These are phyloP conservation scores for Verruconis gallopava DNA, from an alignment of 2,329 filamentous ascomycete species.

Conservation along the genomic window DNA sequence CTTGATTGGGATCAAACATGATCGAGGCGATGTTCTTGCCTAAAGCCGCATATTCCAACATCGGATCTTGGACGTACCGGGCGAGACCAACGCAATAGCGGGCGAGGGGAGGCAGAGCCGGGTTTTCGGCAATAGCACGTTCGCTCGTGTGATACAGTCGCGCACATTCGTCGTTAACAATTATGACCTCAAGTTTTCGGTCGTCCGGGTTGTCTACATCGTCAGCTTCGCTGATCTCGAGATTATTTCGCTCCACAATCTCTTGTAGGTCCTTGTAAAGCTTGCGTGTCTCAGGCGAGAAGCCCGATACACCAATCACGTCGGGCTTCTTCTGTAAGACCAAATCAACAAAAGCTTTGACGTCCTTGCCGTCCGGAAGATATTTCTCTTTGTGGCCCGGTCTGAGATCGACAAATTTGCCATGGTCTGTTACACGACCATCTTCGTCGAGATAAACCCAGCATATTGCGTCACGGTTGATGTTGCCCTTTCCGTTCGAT, in stretches of 20 bases:
- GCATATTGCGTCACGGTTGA: slow-evolving; percentile 62
- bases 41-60: slow-evolving; percentile 91
- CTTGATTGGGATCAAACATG: slow-evolving; percentile 79
- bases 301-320: slow-evolving; percentile 80
- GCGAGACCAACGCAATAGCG: slow-evolving; percentile 84
- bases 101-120: slow-evolving; percentile 62
- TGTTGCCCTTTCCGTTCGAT: slow-evolving; percentile 71
- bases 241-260: slow-evolving; percentile 61
- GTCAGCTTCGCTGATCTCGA: slow-evolving; percentile 59
- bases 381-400: slow-evolving; percentile 52
- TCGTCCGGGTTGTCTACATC: slow-evolving; percentile 56
- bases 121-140: slow-evolving; percentile 66
- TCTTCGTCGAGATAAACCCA: slow-evolving; percentile 94
- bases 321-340: slow-evolving; percentile 73
- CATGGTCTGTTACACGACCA: slow-evolving; percentile 65
- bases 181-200: slow-evolving; percentile 73
- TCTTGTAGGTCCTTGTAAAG: slow-evolving; percentile 70
- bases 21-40: slow-evolving; percentile 80
- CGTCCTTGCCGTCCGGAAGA: slow-evolving; percentile 50
- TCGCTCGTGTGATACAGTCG: slow-evolving; percentile 86
- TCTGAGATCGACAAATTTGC: slow-evolving; percentile 70
- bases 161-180: slow-evolving; percentile 96
- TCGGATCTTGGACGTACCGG: slow-evolving; percentile 84
- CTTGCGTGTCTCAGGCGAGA: slow-evolving; percentile 72
- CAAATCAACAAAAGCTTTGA: slow-evolving; percentile 63